A percentile compares a stretch with the other conserved stretches of the same genome.
phyloP scores from a whole-genome alignment of 345 rosid genomes.

The Euclidium syriacum region DNA sequence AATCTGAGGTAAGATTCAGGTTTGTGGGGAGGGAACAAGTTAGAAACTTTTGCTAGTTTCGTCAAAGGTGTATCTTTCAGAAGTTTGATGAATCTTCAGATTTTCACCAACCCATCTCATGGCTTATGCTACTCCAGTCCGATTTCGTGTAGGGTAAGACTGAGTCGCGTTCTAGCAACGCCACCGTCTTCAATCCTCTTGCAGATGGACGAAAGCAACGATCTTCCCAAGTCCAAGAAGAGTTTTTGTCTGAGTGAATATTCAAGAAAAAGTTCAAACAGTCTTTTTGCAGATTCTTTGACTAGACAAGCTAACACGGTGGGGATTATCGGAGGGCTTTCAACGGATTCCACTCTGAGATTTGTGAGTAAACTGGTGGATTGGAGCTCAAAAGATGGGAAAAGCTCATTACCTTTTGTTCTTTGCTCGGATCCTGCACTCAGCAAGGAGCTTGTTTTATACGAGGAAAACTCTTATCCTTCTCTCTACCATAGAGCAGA shows the following conservation, averaged over 20 bases:
- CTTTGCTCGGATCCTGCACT: constrained; percentile 69
- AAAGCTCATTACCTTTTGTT: constrained; percentile 50
- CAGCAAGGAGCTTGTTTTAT: constrained; percentile 44
- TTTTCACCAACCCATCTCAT: constrained; percentile 37
- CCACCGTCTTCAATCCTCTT: constrained; percentile 52
- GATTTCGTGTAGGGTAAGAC: constrained; percentile 29
- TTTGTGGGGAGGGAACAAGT: constrained; percentile 12
- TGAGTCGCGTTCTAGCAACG: constrained; percentile 39
- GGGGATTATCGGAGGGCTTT: constrained; percentile 72
- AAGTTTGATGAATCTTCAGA: constrained; percentile 43
- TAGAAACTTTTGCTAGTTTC: constrained; percentile 9
- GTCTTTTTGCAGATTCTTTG: constrained; percentile 35
- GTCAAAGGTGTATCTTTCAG: constrained; percentile 26
- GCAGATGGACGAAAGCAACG: constrained; percentile 50
- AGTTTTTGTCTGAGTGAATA: constrained; percentile 29
- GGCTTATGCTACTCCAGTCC: constrained; percentile 20
- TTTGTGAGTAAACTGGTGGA: constrained; percentile 53
- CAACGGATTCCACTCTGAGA: constrained; percentile 45
- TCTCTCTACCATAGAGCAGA: constrained; percentile 33
- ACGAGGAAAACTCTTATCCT: constrained; percentile 45
- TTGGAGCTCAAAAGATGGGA: constrained; percentile 45
- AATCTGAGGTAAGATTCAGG: neutral
- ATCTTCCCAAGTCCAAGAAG: constrained; percentile 41
- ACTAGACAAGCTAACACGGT: constrained; percentile 48
- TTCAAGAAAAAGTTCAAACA: constrained; percentile 18